Evolutionary conservation across 164 flowering plant genomes (phyloP), one percentile per base, ranked within the genome.

Genomic region (Stephania cephalantha): DNA sequence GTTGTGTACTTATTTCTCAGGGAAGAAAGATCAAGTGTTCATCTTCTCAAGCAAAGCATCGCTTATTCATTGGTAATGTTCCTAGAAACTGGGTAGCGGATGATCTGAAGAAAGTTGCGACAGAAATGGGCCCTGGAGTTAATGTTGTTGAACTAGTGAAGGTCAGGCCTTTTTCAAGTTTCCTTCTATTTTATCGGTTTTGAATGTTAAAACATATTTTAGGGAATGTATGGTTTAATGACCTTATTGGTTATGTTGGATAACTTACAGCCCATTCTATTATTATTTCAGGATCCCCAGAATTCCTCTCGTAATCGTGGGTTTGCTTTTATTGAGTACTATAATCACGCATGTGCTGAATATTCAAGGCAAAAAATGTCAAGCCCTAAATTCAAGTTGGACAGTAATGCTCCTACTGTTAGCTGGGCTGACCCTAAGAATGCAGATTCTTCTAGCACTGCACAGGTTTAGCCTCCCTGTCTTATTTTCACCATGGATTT

Each of bases 331-430:
- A 83, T 95, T 31, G 95, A 90, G 82, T 95, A 93, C 75, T 91
- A 91, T 70, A 93, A 95, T 79, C 88, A 88, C 86, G 93, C 95
- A 48, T 95, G 99, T 86, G 99, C 99, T 42, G 99, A 93, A 76
- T 90, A 89, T 85, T 86, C 97, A 45, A 88, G 91, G 76, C 85
- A 90, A 73, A 88, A 86, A 83, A 91, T 95, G 99, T 85, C 86
- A 61, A 85, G 80, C 65, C 87, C 94, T 73, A 81, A 87, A 70
- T 95, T 95, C 77, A 91, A 91, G 87, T 90, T 95, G 30, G 95
- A 86, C 45, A 85, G 79, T 31, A 90, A 89, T 82, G 85, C 91
- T 75, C 97, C 95, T 61, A 95, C 95, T 25, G 92, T 91, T 67
- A 93, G 91, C 77, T 93, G 99, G 99, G 97, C 97, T 75, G 99